Evolutionary conservation across 164 flowering plant genomes (phyloP), one percentile per base, ranked within the genome.

Genomic region (Vitis rupestris): DNA sequence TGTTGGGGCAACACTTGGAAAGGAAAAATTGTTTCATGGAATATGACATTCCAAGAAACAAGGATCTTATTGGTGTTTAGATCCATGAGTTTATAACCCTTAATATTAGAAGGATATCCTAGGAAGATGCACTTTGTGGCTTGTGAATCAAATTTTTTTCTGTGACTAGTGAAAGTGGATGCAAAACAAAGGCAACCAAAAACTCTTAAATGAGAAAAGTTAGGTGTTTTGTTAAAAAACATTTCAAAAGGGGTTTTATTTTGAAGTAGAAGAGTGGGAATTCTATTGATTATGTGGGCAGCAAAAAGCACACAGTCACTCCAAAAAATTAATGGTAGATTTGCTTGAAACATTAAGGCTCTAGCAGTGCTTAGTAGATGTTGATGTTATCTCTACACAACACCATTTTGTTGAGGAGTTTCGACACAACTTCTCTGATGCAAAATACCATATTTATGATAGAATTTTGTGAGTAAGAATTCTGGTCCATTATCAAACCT

Each of bases 101-200:
- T 71, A 11, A 27, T 4, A 11, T 12, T 14, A 1, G 4, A 9
- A 10, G 63, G 31, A 58, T 71, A 57, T 1, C 69, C 69, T 0
- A 71, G 2, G 56, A 64, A 71, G 9, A 71, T 50, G 48, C 57
- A 56, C 10, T 50, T 64, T 3, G 9, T 1, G 11, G 64, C 56
- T 10, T 50, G 30, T 10, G 27, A 1, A 50, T 49, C 68, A 13
- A 57, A 19, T 51, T 71, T 71, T 10, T 62, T 17, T 4, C 12
- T 4, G 2, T 58, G 0, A 3, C 14, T 8, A 17, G 51, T 9
- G 16, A 3, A 2, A 13, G 12, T 4, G 17, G 4, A 8, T 14
- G 57, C 59, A 66, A 11, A 66, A 66, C 59, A 52, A 4, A 66
- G 19, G 55, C 60, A 66, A 0, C 69, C 60, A 54, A 66, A 66